Percentiles rank a stretch among this genome's conserved stretches.
phyloP scores from a whole-genome alignment of 768 basidiomycete species.

The Crucibulum laeve region DNA sequence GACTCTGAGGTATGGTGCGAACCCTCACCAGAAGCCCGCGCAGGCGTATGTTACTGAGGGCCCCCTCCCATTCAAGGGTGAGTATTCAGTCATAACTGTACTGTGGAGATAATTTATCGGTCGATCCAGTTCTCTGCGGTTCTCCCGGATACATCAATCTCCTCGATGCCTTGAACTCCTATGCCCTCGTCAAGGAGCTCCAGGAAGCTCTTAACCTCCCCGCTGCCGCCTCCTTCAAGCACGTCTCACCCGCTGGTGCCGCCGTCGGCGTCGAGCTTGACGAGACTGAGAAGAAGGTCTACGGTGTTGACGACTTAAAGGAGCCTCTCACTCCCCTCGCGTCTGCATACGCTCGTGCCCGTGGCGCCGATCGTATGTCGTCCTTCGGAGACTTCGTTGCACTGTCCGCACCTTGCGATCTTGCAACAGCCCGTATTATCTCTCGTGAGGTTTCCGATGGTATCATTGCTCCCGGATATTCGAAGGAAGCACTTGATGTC shows the following conservation, averaged over 20 bases:
- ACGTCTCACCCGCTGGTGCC: conserved; percentile 97
- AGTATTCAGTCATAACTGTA: not conserved
- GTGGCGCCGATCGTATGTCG: conserved; percentile 98
- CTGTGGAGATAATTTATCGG: not conserved
- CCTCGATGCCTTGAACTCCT: conserved; percentile 95
- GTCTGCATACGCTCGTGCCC: conserved; percentile 91
- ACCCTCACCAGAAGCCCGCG: conserved; percentile 98
- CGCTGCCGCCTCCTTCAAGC: conserved; percentile 98
- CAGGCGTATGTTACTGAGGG: conserved; percentile 91
- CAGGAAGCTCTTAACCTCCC: conserved; percentile 83
- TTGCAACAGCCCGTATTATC: conserved; percentile 93
- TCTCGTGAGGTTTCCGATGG: conserved; percentile 99
- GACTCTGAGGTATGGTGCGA: conserved; percentile 90
- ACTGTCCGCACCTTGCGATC: conserved; percentile 86
- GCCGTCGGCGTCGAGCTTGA: conserved; percentile 85
- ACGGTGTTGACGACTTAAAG: conserved; percentile 94
- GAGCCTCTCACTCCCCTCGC: conserved; percentile 87
- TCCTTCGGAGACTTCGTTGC: conserved; percentile 99
- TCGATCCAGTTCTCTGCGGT: conserved; percentile 83
- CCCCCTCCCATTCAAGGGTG: conserved; percentile 91
- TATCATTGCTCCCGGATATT: conserved; percentile 94
- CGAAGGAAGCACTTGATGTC: conserved; percentile 82
- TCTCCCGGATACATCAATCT: conserved; percentile 99
- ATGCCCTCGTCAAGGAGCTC: conserved; percentile 91
- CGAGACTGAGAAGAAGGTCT: conserved; percentile 87